These are phyloP conservation scores for Paradendryphiella salina DNA, from an alignment of 2,329 filamentous ascomycete genomes.

Conservation along the genomic window DNA sequence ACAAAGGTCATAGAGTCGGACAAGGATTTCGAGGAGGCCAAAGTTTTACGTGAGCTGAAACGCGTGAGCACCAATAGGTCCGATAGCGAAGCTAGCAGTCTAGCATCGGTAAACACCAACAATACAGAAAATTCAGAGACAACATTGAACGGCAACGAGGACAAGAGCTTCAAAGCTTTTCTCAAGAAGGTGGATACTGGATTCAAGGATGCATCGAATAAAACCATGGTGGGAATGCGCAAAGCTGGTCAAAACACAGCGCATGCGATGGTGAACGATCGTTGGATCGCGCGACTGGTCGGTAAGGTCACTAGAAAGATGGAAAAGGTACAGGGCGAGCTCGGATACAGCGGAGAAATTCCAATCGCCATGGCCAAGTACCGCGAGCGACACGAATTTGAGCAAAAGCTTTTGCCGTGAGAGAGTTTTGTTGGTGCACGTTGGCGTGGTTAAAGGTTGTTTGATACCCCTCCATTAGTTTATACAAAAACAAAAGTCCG, in stretches of 20 bases:
- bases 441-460: not conserved
- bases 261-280: constrained; percentile 55
- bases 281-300: constrained; percentile 59
- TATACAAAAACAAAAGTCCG: no score
- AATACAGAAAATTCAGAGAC: constrained; percentile 18
- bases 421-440: not conserved
- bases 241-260: constrained; percentile 50
- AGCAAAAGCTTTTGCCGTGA: constrained; percentile 44
- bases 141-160: constrained; percentile 16
- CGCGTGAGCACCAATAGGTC: constrained; percentile 30
- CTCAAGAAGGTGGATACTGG: constrained; percentile 30
- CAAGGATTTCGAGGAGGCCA: constrained; percentile 50
- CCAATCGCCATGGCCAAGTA: constrained; percentile 50
- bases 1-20: constrained; percentile 61
- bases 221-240: constrained; percentile 53
- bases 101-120: constrained; percentile 26
- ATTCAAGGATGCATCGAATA: constrained; percentile 40
- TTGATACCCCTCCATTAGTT: constrained; percentile 2
- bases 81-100: constrained; percentile 28
- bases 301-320: constrained; percentile 56
- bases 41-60: constrained; percentile 33
- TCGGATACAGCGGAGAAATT: constrained; percentile 56
- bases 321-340: constrained; percentile 55
- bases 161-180: constrained; percentile 32
- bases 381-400: constrained; percentile 39